phyloP scores from a whole-genome alignment of 768 basidiomycete species.

The Boletus barrowsii region DNA sequence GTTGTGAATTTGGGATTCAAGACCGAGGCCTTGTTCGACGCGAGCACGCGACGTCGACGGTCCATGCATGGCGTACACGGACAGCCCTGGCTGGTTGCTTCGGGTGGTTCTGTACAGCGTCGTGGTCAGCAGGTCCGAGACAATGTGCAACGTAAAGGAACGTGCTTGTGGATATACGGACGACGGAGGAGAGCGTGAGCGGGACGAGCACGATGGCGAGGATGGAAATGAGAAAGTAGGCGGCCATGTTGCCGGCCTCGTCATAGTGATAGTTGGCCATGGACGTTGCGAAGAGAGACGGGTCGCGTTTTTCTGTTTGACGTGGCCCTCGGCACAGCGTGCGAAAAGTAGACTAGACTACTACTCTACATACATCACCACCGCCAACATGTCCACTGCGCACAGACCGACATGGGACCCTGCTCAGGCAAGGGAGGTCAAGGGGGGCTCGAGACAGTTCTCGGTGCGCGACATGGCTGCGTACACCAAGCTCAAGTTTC shows the following conservation, averaged over 20 bases:
- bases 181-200: slow-evolving; percentile 55
- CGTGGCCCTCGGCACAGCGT: slow-evolving; percentile 13
- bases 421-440: slow-evolving; percentile 89
- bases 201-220: slow-evolving; percentile 83
- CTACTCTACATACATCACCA: background rate
- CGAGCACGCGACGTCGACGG: slow-evolving; percentile 46
- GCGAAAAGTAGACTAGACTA: slow-evolving; percentile 4
- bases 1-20: slow-evolving; percentile 47
- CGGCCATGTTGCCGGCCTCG: slow-evolving; percentile 81
- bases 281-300: background rate
- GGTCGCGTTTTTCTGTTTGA: background rate
- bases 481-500: slow-evolving; percentile 97
- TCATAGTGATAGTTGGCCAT: slow-evolving; percentile 85
- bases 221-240: slow-evolving; percentile 89
- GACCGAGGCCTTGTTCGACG: slow-evolving; percentile 43
- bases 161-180: slow-evolving; percentile 42
- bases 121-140: slow-evolving; percentile 4
- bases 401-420: slow-evolving; percentile 98
- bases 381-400: slow-evolving; percentile 73
- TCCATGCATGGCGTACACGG: slow-evolving; percentile 60
- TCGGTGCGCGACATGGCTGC: slow-evolving; percentile 92
- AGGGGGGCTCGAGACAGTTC: slow-evolving; percentile 88
- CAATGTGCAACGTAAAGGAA: background rate
- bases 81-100: slow-evolving; percentile 44
- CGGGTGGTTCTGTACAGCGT: slow-evolving; percentile 28